A percentile compares a stretch with the other conserved stretches of the same genome.
phyloP scores from a whole-genome alignment of 2,329 filamentous ascomycete genomes.

The Botrytis cinerea region DNA sequence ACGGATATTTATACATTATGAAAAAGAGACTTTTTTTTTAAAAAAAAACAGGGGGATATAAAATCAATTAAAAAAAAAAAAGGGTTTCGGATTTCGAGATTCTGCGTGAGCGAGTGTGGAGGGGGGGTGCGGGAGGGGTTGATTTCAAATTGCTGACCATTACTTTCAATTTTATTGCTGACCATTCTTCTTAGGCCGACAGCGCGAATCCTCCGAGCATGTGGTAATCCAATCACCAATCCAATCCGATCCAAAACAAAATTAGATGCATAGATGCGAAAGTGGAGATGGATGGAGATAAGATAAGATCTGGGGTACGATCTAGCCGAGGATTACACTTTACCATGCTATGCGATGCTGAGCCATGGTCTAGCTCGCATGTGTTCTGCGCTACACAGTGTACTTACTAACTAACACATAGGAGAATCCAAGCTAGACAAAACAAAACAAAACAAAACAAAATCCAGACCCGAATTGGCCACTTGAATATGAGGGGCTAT shows the following conservation, averaged over 20 bases:
- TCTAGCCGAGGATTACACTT: constrained; percentile 1
- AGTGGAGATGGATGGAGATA: not conserved
- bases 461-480: not conserved
- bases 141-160: constrained; percentile 22
- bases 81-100: too few relatives aligned
- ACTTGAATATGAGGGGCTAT: not conserved
- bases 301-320: constrained; percentile 13
- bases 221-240: not conserved
- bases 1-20: not conserved
- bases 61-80: too few relatives aligned
- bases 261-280: too few relatives aligned
- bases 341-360: not conserved
- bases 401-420: too few relatives aligned
- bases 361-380: too few relatives aligned
- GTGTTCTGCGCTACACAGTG: too few relatives aligned
- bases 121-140: not conserved
- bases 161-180: not conserved
- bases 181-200: not conserved
- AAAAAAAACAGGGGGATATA: too few relatives aligned
- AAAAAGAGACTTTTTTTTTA: too few relatives aligned
- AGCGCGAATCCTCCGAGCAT: not conserved
- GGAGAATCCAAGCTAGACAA: not conserved
- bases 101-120: not conserved
- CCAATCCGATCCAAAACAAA: too few relatives aligned
- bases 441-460: not conserved